Base-by-base conservation (phyloP, 2,329 filamentous ascomycete species). In the Claviceps humidiphila region DNA sequence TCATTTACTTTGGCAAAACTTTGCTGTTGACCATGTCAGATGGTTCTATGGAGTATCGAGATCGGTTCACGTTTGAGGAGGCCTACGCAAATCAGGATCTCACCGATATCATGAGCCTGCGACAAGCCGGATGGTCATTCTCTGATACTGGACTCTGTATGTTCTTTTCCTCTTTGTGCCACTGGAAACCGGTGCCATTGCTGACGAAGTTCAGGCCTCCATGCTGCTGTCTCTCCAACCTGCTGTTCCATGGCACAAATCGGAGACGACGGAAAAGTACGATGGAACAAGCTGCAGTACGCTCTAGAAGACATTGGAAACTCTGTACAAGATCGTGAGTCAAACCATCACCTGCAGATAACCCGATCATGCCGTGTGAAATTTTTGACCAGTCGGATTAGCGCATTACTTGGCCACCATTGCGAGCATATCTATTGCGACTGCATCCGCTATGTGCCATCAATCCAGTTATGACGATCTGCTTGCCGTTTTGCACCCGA, bases 121-220 rank as follows among this genome's bases (percentile, higher is more conserved):
- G 83, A 30, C 87, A 95, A 64, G 81, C 83, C 46, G 89, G 89
- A 1, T 95, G 94, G 65, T 74, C 77, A 6, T 93, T 86, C 62
- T 67, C 77, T 4, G 74, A 82, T 16, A 77, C 82, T 42, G 76
- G 80, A 13, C 78, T 85, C 54, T 84, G 84, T 85, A 67, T 66
- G 76, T 59, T 6, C 26, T 2, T 47, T 8, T 38, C 13, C 47
- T 34, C 37, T 45, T n/a, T 26, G 42, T 43, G 16, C 16, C 5
- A 17, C n/a, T 20, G 7, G 4, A 13, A 20, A 9, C 13, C 2
- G 20, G 8, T 4, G 20, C 22, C 1, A 13, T 39, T 6, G 17
- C 37, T 61, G 47, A 63, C 56, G 49, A 26, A 54, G 4, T 24
- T 4, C 43, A 81, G 78, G 78, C 57, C 67, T 81, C 9, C 77